These are phyloP conservation scores for Mimosa pudica DNA, from an alignment of 306 rosid genomes.

Conservation along the genomic window DNA sequence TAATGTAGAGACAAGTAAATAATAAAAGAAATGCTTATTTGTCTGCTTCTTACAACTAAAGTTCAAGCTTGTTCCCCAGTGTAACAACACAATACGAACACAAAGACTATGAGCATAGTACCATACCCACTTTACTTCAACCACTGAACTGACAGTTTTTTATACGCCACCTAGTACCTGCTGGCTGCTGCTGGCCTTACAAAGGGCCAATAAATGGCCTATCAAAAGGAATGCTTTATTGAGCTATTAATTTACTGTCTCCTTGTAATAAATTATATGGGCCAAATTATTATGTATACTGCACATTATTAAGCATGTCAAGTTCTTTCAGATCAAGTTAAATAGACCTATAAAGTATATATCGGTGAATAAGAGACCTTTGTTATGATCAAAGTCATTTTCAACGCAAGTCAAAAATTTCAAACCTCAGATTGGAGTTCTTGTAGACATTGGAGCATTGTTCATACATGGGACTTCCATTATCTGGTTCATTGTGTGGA, in stretches of 20 bases:
- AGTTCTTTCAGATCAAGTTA: constrained; percentile 13
- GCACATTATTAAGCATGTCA: constrained; percentile 23
- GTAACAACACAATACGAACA: not conserved
- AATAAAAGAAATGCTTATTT: constrained; percentile 9
- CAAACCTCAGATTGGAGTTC: constrained; percentile 78
- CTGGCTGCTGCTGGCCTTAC: not conserved
- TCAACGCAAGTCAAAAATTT: constrained; percentile 79
- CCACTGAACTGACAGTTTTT: not conserved
- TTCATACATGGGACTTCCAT: constrained; percentile 64
- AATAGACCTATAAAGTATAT: too few species aligned
- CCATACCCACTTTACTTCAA: constrained; percentile 1
- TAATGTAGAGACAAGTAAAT: constrained; percentile 13
- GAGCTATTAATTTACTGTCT: not conserved
- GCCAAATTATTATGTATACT: not conserved
- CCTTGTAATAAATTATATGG: not conserved
- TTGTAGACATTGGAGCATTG: constrained; percentile 72
- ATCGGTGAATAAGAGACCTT: not conserved
- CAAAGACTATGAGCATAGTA: not conserved
- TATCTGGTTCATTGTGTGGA: constrained; percentile 60
- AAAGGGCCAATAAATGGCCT: not conserved
- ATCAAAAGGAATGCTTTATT: not conserved
- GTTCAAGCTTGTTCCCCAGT: not conserved
- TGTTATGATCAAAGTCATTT: constrained; percentile 18
- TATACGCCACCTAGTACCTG: not conserved
- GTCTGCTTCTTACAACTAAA: constrained; percentile 3